Percentiles rank a stretch among this genome's conserved stretches.
These are phyloP conservation scores for Diaporthe ilicicola DNA, from an alignment of 2,329 filamentous ascomycete species.

Conservation along the genomic window DNA sequence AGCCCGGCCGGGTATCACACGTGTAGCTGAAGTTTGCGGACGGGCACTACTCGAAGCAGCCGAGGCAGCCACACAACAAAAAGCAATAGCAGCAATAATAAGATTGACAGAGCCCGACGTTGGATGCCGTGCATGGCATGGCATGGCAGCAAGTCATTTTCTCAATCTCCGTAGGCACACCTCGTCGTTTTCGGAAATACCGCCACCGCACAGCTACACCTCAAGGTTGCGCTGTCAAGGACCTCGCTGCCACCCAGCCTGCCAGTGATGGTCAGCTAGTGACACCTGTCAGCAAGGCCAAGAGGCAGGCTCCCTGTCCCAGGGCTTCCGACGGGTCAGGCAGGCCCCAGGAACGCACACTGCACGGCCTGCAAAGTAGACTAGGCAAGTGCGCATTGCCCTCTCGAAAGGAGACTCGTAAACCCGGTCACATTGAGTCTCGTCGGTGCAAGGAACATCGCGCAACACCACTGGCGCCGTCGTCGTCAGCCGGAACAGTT, in stretches of 20 bases:
- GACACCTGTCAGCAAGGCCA: conserved; percentile 21
- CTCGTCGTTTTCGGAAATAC: conserved; percentile 14
- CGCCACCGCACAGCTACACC: conserved; percentile 8
- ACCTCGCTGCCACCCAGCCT: neutral
- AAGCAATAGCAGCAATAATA: conserved; percentile 15
- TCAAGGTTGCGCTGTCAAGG: conserved; percentile 10
- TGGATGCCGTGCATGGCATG: conserved; percentile 16
- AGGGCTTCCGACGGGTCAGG: neutral
- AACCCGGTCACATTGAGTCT: conserved; percentile 17
- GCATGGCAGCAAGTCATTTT: neutral
- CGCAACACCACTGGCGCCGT: neutral
- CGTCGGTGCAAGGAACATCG: conserved; percentile 6
- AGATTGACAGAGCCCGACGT: conserved; percentile 12
- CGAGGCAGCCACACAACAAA: conserved; percentile 1
- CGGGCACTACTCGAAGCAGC: conserved; percentile 12
- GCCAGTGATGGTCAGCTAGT: conserved; percentile 13
- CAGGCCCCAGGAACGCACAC: conserved; percentile 9
- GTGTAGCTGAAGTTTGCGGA: conserved; percentile 24
- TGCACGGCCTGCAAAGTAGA: conserved; percentile 1
- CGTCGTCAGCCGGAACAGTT: conserved; percentile 24
- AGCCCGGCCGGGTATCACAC: conserved; percentile 11
- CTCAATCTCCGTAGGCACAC: conserved; percentile 9
- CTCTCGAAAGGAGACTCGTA: neutral
- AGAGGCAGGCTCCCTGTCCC: conserved; percentile 7
- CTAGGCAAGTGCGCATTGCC: conserved; percentile 13